Percentiles rank a stretch among this genome's conserved stretches.
phyloP scores from a whole-genome alignment of 495 filamentous ascomycete species.

The Letharia columbiana region DNA sequence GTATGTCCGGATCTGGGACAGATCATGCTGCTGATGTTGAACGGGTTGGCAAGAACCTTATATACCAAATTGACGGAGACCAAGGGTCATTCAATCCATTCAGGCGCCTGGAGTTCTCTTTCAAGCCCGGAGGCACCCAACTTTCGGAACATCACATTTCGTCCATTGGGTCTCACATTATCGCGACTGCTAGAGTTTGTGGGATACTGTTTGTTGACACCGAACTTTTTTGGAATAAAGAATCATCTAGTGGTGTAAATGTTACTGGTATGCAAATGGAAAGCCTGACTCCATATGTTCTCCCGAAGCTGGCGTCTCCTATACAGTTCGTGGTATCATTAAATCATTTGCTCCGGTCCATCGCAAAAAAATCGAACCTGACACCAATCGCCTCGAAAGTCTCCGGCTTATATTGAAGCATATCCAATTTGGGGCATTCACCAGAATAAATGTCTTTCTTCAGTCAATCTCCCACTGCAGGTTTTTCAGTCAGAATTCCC shows the following conservation, averaged over 20 bases:
- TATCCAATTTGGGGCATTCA: neutral
- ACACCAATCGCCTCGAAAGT: neutral
- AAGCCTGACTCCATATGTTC: neutral
- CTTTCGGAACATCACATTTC: neutral
- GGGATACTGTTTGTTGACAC: neutral
- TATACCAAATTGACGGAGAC: neutral
- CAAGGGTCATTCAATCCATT: neutral
- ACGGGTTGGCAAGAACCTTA: neutral
- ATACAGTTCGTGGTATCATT: conserved; percentile 2
- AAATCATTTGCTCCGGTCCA: neutral
- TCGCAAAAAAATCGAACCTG: neutral
- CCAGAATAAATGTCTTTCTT: neutral
- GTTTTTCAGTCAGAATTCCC: neutral
- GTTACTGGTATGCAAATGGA: neutral
- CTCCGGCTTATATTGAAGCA: neutral
- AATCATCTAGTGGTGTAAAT: neutral
- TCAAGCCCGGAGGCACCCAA: neutral
- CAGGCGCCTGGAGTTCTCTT: neutral
- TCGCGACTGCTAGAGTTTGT: neutral
- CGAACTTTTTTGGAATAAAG: neutral
- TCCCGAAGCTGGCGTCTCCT: neutral
- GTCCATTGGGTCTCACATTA: neutral
- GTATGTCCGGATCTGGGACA: neutral
- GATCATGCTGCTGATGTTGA: neutral
- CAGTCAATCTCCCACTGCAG: conserved; percentile 22